Percentiles rank a stretch among this genome's conserved stretches.
These are phyloP conservation scores for Cercospora nicotianae DNA, from an alignment of 2,329 filamentous ascomycete species.

Conservation along the genomic window DNA sequence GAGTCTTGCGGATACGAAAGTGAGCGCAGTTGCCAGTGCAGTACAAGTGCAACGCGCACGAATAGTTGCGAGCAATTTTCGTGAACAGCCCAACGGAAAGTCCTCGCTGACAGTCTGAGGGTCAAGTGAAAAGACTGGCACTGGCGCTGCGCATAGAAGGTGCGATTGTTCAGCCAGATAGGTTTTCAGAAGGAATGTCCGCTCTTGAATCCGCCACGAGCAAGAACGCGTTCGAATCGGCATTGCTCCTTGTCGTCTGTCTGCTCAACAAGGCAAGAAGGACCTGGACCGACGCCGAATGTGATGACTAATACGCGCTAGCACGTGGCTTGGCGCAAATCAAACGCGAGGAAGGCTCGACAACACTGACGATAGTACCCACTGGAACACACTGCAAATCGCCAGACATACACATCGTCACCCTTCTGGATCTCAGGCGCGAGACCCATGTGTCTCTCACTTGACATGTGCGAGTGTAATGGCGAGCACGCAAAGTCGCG, in stretches of 20 bases:
- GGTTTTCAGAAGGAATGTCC: background rate
- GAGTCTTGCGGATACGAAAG: no score
- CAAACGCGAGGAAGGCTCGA: background rate
- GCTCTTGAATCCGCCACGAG: background rate
- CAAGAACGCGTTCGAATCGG: background rate
- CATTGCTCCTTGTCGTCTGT: background rate
- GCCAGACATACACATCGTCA: background rate
- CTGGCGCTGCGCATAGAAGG: background rate
- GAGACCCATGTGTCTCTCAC: background rate
- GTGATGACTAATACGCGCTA: background rate
- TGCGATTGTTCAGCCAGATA: background rate
- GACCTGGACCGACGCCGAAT: background rate
- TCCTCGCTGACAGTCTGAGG: no score
- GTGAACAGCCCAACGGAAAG: background rate
- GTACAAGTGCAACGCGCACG: no score
- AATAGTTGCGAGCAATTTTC: background rate
- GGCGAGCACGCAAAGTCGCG: slow-evolving; percentile 5
- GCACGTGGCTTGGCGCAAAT: background rate
- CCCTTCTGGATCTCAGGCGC: background rate
- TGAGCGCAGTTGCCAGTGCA: no score
- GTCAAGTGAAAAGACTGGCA: background rate
- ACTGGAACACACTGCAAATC: background rate
- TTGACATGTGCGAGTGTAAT: background rate
- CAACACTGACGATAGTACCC: background rate
- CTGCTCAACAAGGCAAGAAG: background rate